These are phyloP conservation scores for Ogataea hybrid DNA, from an alignment of 1,139 yeast genomes.

Conservation along the genomic window DNA sequence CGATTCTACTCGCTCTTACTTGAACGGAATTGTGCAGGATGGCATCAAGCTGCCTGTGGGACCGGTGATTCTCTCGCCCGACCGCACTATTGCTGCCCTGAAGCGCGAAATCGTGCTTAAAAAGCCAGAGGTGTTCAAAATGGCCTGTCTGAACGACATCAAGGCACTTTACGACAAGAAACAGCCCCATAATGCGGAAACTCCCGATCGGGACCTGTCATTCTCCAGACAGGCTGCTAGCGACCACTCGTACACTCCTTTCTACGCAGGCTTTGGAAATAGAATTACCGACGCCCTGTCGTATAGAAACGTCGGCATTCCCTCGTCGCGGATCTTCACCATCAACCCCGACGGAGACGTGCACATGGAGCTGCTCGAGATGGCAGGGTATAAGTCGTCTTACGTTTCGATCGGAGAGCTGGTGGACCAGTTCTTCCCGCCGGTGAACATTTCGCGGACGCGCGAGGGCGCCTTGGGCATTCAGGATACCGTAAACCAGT, in stretches of 20 bases:
- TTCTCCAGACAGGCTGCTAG: too few relatives aligned
- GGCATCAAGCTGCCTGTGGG: constrained; percentile 78
- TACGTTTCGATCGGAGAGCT: constrained; percentile 89
- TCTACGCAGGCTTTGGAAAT: constrained; percentile 97
- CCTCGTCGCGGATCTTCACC: constrained; percentile 92
- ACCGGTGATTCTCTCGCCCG: constrained; percentile 95
- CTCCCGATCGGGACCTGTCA: too few relatives aligned
- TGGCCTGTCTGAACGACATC: constrained; percentile 93
- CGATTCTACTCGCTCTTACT: constrained; percentile 84
- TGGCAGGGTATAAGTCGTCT: constrained; percentile 88
- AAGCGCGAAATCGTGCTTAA: constrained; percentile 87
- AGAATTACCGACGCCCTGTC: constrained; percentile 96
- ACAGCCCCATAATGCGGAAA: not conserved
- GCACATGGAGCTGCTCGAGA: constrained; percentile 91
- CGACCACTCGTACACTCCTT: constrained; percentile 53
- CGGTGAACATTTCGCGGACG: constrained; percentile 44
- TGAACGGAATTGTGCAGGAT: constrained; percentile 74
- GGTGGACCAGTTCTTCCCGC: constrained; percentile 98
- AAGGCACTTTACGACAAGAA: constrained; percentile 51
- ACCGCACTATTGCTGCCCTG: constrained; percentile 94
- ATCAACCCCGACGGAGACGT: constrained; percentile 97
- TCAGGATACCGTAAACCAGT: constrained; percentile 54
- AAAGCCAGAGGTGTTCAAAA: constrained; percentile 96
- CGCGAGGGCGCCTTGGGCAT: constrained; percentile 14
- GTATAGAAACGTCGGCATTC: constrained; percentile 90